Base-by-base conservation (phyloP, 1,284 basidiomycete genomes). In the Ceratobasidium sp. region DNA sequence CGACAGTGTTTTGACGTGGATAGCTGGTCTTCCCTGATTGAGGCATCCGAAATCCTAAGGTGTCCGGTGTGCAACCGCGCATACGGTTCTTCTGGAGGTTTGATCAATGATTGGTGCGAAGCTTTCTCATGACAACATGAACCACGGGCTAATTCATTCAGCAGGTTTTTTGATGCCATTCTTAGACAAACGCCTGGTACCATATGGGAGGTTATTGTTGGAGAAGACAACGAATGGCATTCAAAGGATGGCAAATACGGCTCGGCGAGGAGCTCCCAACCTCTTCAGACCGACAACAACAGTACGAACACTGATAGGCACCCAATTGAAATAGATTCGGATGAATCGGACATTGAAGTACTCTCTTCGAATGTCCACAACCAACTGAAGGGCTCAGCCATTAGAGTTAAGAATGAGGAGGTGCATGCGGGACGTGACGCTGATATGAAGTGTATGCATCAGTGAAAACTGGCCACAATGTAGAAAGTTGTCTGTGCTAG, bases 1-100 rank as follows among this genome's bases (percentile, higher is more conserved):
- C 58, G 58, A 6, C 58, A 59, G 13, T 59, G 58, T 19, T 59
- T 59, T 41, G 58, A 59, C n/a, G 37, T 59, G 31, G 58, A 59
- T 24, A 59, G 58, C 37, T 41, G 58, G 58, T 59, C 37, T 6
- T n/a, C 34, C 22, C 29, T 59, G 37, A 39, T 59, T 9, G 58
- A 59, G 16, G 7, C 24, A 24, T 59, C 58, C 22, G 58, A 39
- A 9, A 22, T 22, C 11, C 41, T 59, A n/a, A 37, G n/a, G 4
- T 59, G 58, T 41, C 58, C 58, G 14, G 37, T 59, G 13, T 59
- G 58, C 37, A 16, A n/a, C 19, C 37, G 58, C 11, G n/a, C 37
- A 27, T 59, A 59, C 37, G 16, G 19, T 2, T 41, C 34, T 3
- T 58, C 56, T 19, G 37, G n/a, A 6, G 37, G 37, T 14, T n/a